Conservation (phyloP, 1,284 basidiomycete genomes). For the Phylloboletellus chloephorus region DNA sequence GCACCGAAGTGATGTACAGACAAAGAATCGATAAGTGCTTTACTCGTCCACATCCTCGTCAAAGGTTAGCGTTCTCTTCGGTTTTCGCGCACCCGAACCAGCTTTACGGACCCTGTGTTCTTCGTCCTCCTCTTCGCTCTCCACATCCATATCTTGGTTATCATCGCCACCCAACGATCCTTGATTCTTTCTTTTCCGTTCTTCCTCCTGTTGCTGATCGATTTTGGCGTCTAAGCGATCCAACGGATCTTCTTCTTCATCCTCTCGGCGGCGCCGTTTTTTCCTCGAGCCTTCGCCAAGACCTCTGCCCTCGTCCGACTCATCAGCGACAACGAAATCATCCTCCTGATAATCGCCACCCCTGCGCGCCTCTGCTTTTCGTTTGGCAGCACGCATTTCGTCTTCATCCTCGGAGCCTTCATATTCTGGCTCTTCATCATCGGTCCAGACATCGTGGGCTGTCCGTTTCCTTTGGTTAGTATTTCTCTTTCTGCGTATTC, state of each 20-base stretch:
- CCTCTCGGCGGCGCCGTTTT: slow-evolving; percentile 39
- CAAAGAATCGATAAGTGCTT: background rate
- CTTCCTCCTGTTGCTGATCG: slow-evolving; percentile 45
- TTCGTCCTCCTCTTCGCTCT: slow-evolving; percentile 68
- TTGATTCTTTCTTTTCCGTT: slow-evolving; percentile 30
- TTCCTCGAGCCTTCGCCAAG: slow-evolving; percentile 33
- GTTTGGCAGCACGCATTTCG: slow-evolving; percentile 35
- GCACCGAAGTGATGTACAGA: background rate
- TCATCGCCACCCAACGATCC: slow-evolving; percentile 32
- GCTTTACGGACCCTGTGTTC: slow-evolving; percentile 56
- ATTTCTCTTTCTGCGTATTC: slow-evolving; percentile 42
- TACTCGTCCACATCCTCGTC: slow-evolving; percentile 53
- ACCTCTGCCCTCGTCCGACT: slow-evolving; percentile 60
- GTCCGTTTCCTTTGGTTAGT: slow-evolving; percentile 45
- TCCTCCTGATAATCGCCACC: slow-evolving; percentile 71
- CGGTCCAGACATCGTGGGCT: slow-evolving; percentile 50
- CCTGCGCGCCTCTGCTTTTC: slow-evolving; percentile 40
- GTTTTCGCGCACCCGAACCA: slow-evolving; percentile 43
- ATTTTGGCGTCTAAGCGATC: slow-evolving; percentile 66
- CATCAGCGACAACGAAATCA: slow-evolving; percentile 74
- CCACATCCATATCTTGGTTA: slow-evolving; percentile 61
- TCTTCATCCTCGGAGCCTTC: slow-evolving; percentile 48
- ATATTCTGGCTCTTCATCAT: slow-evolving; percentile 56
- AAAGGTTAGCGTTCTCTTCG: slow-evolving; percentile 48
- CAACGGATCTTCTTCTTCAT: slow-evolving; percentile 51